Evolutionary conservation across 768 basidiomycete genomes (phyloP).

Genomic region (Naganishia vishniacii): DNA sequence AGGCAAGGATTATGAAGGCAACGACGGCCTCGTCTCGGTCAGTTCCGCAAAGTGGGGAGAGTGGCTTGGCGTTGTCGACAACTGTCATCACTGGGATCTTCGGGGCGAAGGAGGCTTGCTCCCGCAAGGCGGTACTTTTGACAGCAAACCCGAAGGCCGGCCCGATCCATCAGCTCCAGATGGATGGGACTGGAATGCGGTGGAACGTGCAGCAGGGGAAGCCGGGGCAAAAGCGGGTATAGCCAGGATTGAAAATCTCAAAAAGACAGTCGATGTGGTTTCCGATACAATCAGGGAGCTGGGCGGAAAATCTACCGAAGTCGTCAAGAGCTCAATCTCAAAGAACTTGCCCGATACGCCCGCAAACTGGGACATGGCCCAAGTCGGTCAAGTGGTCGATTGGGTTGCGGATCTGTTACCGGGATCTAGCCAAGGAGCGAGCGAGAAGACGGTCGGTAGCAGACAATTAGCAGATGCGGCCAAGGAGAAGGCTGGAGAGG

Average conservation of each 20-base stretch:
- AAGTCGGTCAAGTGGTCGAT: slow-evolving; percentile 47
- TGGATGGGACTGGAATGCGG: slow-evolving; percentile 39
- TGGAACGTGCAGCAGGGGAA: slow-evolving; percentile 4
- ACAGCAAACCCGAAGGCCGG: slow-evolving; percentile 28
- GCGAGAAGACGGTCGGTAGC: slow-evolving; percentile 31
- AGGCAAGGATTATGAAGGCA: slow-evolving; percentile 55
- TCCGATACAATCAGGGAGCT: slow-evolving; percentile 12
- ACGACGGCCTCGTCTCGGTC: slow-evolving; percentile 85
- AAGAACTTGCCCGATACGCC: slow-evolving; percentile 15
- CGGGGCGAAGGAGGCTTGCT: slow-evolving; percentile 70
- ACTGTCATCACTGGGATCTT: slow-evolving; percentile 94
- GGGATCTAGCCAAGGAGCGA: slow-evolving; percentile 47
- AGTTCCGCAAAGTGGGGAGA: slow-evolving; percentile 87
- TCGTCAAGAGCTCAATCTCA: slow-evolving; percentile 20
- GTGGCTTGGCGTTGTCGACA: slow-evolving; percentile 81
- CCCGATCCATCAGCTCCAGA: slow-evolving; percentile 32
- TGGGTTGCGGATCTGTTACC: slow-evolving; percentile 55
- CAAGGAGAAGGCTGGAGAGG: slow-evolving; percentile 36
- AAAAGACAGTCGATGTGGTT: slow-evolving; percentile 30
- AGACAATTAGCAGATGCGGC: slow-evolving; percentile 42
- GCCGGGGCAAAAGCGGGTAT: neutral
- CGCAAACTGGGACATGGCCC: slow-evolving; percentile 39
- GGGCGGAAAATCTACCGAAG: slow-evolving; percentile 17
- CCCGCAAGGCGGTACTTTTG: slow-evolving; percentile 34
- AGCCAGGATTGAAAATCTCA: slow-evolving; percentile 23